Evolutionary conservation across 768 basidiomycete genomes (phyloP), one percentile per base, ranked within the genome.

Genomic region (Suillus tomentosus): DNA sequence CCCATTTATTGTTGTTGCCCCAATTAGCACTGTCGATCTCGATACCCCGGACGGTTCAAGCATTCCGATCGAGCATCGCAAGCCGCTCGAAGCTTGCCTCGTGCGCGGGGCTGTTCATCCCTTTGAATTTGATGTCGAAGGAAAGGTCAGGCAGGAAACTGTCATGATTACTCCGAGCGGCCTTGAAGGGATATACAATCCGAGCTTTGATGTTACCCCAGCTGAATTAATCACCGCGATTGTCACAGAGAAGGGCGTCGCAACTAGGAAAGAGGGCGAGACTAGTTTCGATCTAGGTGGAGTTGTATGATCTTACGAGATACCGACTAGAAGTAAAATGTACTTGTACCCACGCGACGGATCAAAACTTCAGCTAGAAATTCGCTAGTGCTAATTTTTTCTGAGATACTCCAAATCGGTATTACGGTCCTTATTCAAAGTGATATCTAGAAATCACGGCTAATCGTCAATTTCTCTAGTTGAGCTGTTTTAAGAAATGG

Each of bases 141-240:
- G 83, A 0, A 75, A 80, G 22, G 81, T 84, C 61, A 79, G 87
- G 68, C 90, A 94, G 69, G 88, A 88, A 0, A 87, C 90, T 51
- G 91, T 96, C 14, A 87, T 94, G 84, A 86, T 95, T 66, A 95
- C 95, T 0, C 94, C 95, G 0, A 73, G 78, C 24, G 82, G 80
- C 15, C 72, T 89, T 36, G 81, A 85, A 53, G 78, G 71, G 13
- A 79, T 94, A 47, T 96, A 95, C 75, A 99, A 97, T 75, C 95
- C 96, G 1, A 94, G 92, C 67, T 99, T 98, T 76, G 96, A 99
- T 73, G 95, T 99, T 17, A 98, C 96, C 0, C 95, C 96, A 0
- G 94, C 95, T 3, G 90, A 92, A 64, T 79, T 98, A 50, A 97
- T 99, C 67, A 92, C 89, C n/a, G 93, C 92, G 37, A 91, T 99